Base-by-base conservation (phyloP, 2,329 filamentous ascomycete species). In the Verticillium zaregamsianum region DNA sequence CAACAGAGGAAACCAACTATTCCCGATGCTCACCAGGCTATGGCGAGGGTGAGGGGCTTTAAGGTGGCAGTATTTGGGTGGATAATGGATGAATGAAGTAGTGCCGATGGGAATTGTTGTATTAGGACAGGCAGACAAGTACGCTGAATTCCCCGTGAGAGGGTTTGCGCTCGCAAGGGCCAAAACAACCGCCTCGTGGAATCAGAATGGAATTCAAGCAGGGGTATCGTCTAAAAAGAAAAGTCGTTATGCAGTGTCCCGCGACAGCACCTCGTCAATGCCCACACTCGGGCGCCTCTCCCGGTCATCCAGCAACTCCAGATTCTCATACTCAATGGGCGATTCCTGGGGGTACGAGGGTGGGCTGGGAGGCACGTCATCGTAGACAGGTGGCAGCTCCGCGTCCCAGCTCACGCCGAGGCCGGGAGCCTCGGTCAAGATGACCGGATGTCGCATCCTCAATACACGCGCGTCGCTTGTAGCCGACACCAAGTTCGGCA, bases 401-500 rank as follows among this genome's bases (percentile, higher is more conserved):
- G 97, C 93, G 68, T 98, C 94, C 94, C 94, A 98, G 67, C 90
- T 92, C 69, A 98, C 93, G 56, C 93, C 93, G 72, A 97, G 84
- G 17, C 94, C 94, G 17, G 86, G 86, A 61, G 91, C 86, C 77
- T 96, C 90, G 2, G 93, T 97, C 59, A 97, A 83, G 61, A 87
- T 80, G 59, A 95, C 82, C 68, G 85, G 86, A 79, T 97, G 97
- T 73, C 96, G 92, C 85, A 96, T 97, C 66, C 94, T 86, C 63
- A 98, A 81, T 57, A 98, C 93, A 65, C 94, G 86, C 1, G 93
- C 94, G 2, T 92, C 90, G 63, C 94, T 94, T 0, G 93, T 97
- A 55, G 93, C 92, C 0, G 91, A 93, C 56, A 91, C 84, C 56
- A 92, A 80, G 56, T 79, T 76, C 2, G 83, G 81, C 72, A 87